Conservation (phyloP, 116 monocot genomes). For the Trichopus zeylanicus region DNA sequence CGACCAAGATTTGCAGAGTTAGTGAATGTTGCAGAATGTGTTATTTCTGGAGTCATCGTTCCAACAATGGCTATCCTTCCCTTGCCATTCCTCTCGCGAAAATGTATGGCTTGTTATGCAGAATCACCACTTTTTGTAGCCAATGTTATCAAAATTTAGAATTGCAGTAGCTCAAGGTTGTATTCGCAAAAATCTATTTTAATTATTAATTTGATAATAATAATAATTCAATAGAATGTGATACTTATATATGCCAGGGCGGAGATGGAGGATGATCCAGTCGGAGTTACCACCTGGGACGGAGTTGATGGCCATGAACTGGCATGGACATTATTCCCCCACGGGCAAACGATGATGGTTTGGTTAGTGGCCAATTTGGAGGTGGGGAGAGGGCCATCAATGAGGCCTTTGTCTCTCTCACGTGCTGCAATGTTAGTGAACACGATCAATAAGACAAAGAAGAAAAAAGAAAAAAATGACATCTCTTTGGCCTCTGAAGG, state of each 20-base stretch:
- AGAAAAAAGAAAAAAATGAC: too few relatives aligned
- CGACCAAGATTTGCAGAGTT: slow-evolving; percentile 51
- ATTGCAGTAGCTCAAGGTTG: too few relatives aligned
- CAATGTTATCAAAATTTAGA: too few relatives aligned
- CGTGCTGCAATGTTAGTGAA: too few relatives aligned
- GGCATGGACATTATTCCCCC: slow-evolving; percentile 42
- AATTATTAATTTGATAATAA: too few relatives aligned
- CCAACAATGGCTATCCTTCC: slow-evolving; percentile 70
- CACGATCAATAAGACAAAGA: too few relatives aligned
- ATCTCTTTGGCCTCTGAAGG: too few relatives aligned
- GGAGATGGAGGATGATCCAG: slow-evolving; percentile 69
- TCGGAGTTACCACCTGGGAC: slow-evolving; percentile 67
- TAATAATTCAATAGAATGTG: too few relatives aligned
- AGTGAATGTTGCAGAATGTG: slow-evolving; percentile 66
- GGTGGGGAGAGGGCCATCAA: slow-evolving; percentile 37
- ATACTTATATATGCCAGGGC: slow-evolving; percentile 64
- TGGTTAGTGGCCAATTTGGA: slow-evolving; percentile 33
- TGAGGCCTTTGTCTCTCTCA: not conserved
- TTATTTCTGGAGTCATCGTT: slow-evolving; percentile 45
- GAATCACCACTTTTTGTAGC: slow-evolving; percentile 70
- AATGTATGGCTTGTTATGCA: slow-evolving; percentile 58
- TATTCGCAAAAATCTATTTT: too few relatives aligned
- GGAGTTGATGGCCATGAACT: slow-evolving; percentile 58
- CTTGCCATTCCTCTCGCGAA: slow-evolving; percentile 76
- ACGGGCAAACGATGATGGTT: slow-evolving; percentile 50